Base-by-base conservation (phyloP, 2,329 filamentous ascomycete species). In the Beauveria sp. region DNA sequence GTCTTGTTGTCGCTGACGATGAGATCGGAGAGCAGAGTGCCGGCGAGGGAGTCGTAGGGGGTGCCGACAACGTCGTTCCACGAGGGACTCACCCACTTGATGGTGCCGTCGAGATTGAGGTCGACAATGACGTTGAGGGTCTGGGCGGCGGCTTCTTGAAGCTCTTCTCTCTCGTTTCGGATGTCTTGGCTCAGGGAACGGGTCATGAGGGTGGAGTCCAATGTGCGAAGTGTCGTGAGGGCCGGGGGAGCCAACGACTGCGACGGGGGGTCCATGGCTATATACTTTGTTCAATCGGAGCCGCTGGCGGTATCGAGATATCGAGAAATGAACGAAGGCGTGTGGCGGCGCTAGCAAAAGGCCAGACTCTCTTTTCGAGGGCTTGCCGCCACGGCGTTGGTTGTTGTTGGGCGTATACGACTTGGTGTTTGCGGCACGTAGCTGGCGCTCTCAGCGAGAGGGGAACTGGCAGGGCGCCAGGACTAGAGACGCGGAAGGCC, bases 71-170 rank as follows among this genome's bases (percentile, higher is more conserved):
- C 89, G 69, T 98, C 92, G 64, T 86, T 85, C 95, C 95, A 99
- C 18, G 93, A 97, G 14, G 93, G 91, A 73, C 93, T 98, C 69
- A 96, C 93, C 91, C 95, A 99, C 76, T 92, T 89, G 69, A 99
- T 89, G 64, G 86, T 89, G 66, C 91, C 91, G 71, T 97, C 90
- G 61, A 98, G 83, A 70, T 92, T 91, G 66, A 99, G 82, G 77
- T 99, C 93, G 72, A 99, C 83, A 73, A 99, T 96, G 66, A 96
- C 90, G 75, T 98, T 99, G 72, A 96, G 82, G 24, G 93, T 97
- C 78, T 97, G 91, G 76, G 98, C 93, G 56, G 93, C 95, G 46
- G 93, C 95, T 78, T 96, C 91, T 71, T 93, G 92, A 67, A 99
- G 83, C 73, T 98, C 93, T 72, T 96, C 90, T 65, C 93, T 86